Conservation (phyloP, 768 basidiomycete genomes). For the Saitozyma sp. region DNA sequence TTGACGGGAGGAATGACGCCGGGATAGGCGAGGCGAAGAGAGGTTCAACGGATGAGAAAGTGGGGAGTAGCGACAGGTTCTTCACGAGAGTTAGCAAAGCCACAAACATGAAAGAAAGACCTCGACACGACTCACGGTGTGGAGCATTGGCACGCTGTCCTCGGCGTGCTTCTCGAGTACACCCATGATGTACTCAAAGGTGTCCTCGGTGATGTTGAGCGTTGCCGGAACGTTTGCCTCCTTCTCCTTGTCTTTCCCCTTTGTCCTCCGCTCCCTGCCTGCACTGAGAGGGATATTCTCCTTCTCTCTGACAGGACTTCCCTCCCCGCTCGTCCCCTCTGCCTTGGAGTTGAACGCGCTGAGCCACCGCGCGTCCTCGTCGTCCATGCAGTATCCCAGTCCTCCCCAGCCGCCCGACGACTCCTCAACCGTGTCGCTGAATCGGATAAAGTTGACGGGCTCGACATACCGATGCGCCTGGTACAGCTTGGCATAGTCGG, state of each 20-base stretch:
- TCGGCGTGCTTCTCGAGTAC: constrained; percentile 88
- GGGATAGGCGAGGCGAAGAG: constrained; percentile 66
- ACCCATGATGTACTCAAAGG: constrained; percentile 94
- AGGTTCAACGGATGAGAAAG: constrained; percentile 57
- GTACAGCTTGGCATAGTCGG: constrained; percentile 77
- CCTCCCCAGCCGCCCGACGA: constrained; percentile 66
- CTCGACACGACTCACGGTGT: constrained; percentile 66
- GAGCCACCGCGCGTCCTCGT: constrained; percentile 92
- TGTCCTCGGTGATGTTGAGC: constrained; percentile 77
- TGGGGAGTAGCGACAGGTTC: constrained; percentile 52
- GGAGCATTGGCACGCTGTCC: constrained; percentile 83
- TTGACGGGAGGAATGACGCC: constrained; percentile 68
- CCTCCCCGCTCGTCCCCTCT: constrained; percentile 62
- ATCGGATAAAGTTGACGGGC: constrained; percentile 72
- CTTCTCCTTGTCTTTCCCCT: constrained; percentile 69
- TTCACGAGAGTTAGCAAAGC: constrained; percentile 21
- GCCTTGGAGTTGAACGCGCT: constrained; percentile 70
- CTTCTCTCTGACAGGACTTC: constrained; percentile 22
- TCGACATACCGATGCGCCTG: constrained; percentile 70
- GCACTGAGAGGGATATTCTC: constrained; percentile 13
- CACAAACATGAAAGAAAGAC: background rate
- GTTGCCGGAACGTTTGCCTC: constrained; percentile 56
- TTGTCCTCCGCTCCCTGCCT: constrained; percentile 57
- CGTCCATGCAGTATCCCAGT: constrained; percentile 91
- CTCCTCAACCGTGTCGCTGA: constrained; percentile 78